Conservation (phyloP, 176 grass and related monocot genomes). For the Aechmea fasciata region DNA sequence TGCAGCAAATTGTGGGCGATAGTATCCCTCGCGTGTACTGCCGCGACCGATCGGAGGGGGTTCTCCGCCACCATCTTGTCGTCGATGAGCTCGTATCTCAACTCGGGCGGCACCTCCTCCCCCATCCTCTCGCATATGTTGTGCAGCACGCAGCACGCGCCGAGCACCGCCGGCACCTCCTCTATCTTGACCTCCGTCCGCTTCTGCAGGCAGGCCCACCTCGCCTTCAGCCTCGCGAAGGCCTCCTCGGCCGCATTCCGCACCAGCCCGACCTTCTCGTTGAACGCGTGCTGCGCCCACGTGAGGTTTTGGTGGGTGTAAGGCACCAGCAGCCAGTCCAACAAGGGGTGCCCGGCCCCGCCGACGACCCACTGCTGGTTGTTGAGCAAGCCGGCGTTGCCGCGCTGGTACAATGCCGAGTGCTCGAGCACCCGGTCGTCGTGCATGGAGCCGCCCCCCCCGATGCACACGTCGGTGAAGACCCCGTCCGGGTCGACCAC, state of each 20-base stretch:
- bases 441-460: conserved; percentile 47
- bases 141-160: conserved; percentile 76
- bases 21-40: conserved; percentile 32
- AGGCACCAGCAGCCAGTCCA: conserved; percentile 70
- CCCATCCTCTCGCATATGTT: conserved; percentile 77
- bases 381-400: conserved; percentile 24
- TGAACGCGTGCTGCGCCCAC: conserved; percentile 77
- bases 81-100: conserved; percentile 38
- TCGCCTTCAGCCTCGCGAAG: conserved; percentile 49
- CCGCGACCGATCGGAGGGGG: conserved; percentile 34
- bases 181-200: conserved; percentile 69
- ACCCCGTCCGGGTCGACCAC: conserved; percentile 54
- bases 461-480: conserved; percentile 83
- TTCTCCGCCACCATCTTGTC: conserved; percentile 54
- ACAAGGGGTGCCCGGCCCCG: conserved; percentile 48
- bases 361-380: conserved; percentile 53
- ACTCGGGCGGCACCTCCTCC: conserved; percentile 37
- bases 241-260: conserved; percentile 36
- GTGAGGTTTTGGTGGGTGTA: conserved; percentile 74
- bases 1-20: conserved; percentile 78
- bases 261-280: conserved; percentile 42
- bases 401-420: conserved; percentile 54
- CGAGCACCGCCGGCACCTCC: conserved; percentile 60
- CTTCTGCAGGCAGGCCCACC: conserved; percentile 74
- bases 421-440: conserved; percentile 52